Base-by-base conservation (phyloP, 257 asterid genomes). In the Solanum lignicaule region DNA sequence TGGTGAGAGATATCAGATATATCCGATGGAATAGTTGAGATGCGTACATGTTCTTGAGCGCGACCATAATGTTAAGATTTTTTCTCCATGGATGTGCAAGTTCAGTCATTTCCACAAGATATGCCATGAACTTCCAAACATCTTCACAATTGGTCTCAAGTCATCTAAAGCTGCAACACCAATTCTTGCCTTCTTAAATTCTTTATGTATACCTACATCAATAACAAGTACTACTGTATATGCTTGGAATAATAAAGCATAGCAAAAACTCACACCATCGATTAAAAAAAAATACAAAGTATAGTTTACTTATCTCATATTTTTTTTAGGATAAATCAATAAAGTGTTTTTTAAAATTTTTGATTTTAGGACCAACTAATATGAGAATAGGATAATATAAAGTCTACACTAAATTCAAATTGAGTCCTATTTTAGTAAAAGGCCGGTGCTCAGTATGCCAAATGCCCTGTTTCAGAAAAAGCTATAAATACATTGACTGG, bases 401-500 rank as follows among this genome's bases (percentile, higher is more conserved):
- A 58, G 11, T 8, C 25, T 20, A 25, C 66, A 7, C 66, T 58
- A 21, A 58, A 20, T 58, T 58, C 27, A 21, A 58, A 58, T 58
- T 58, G 66, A 58, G 12, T 58, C 66, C 66, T 58, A 58, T 20
- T 58, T 58, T 21, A 58, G 72, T n/a, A 65, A 65, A 65, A 2
- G 16, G 32, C 12, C 32, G 16, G 72, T 65, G 72, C 32, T 65
- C 36, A 5, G 5, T 29, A 13, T 13, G 75, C 75, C 15, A 27
- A 68, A 68, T 68, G 74, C 36, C 72, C 66, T 18, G 16, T 65
- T 65, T 13, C 23, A 15, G 6, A 69, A 72, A 86, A 83, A 41
- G 6, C 41, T 43, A 7, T 88, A 92, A 90, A 83, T 79, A 36
- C 8, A 55, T 88, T 27, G 83, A 66, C 87, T 12, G 15, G 20